phyloP scores from a whole-genome alignment of 495 filamentous ascomycete genomes.

The Penicillium riverlandense region DNA sequence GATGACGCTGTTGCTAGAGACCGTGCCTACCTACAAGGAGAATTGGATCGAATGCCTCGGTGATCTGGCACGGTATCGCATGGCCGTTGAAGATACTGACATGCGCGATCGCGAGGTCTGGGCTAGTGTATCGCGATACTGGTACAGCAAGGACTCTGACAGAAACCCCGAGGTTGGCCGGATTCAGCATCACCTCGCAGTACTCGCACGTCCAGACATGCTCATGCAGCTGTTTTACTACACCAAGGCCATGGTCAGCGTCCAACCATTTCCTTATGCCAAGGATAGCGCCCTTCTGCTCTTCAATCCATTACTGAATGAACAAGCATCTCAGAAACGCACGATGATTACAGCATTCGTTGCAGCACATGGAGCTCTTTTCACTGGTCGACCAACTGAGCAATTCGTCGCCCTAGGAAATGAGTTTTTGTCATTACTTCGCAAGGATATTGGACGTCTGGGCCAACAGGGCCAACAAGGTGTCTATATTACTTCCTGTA shows the following conservation, averaged over 20 bases:
- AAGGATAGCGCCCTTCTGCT: constrained; percentile 64
- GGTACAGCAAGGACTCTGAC: constrained; percentile 77
- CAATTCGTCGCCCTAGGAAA: constrained; percentile 38
- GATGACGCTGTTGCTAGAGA: constrained; percentile 72
- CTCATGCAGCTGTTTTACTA: constrained; percentile 75
- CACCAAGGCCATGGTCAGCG: constrained; percentile 40
- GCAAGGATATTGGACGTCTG: constrained; percentile 51
- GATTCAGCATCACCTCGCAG: constrained; percentile 79
- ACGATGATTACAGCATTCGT: constrained; percentile 47
- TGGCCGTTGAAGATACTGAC: constrained; percentile 74
- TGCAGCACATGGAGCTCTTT: constrained; percentile 58
- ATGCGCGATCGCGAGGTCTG: constrained; percentile 67
- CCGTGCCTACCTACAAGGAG: constrained; percentile 66
- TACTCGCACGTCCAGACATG: constrained; percentile 66
- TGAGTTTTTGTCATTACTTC: constrained; percentile 46
- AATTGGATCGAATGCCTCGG: constrained; percentile 91
- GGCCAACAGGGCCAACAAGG: constrained; percentile 56
- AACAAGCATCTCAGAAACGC: constrained; percentile 17
- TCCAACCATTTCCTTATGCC: constrained; percentile 51
- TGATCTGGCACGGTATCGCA: constrained; percentile 64
- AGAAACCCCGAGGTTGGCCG: constrained; percentile 62
- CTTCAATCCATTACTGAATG: constrained; percentile 57
- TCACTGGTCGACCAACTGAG: constrained; percentile 44
- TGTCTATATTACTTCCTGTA: constrained; percentile 41
- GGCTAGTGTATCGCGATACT: constrained; percentile 67